Evolutionary conservation across 495 filamentous ascomycete species (phyloP), one percentile per base, ranked within the genome.

Genomic region (Cenococcum geophilum): DNA sequence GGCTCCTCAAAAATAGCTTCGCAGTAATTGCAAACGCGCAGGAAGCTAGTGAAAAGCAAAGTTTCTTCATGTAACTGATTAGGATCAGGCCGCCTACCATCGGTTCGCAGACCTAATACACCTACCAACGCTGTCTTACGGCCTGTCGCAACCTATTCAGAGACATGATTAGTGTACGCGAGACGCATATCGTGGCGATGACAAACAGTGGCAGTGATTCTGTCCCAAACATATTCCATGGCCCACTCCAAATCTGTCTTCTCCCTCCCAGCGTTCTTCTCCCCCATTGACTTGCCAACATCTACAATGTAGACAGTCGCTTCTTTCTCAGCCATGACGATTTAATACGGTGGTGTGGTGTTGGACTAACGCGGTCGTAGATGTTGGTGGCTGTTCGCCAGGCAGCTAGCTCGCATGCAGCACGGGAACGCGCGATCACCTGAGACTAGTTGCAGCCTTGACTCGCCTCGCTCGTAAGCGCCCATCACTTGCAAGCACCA

Each of bases 181-280:
- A 23, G 51, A 4, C 16, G 32, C 2, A 18, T 12, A 22, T 21
- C 14, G 48, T 16, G 34, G 45, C 10, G 34, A 47, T 27, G n/a
- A 67, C 76, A 35, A 71, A 87, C 85, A 10, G 89, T 95, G 21
- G 80, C 84, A 0, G 89, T 89, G 66, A 97, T 95, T 67, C 86
- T 91, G 73, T 97, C 93, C 93, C 93, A 99, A 52, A 99, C 83
- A 78, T 96, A 99, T 58, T 83, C 83, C 88, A 97, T 86, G 20
- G 85, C 81, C 80, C 83, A 97, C 58, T 96, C 89, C 4, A 97
- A 83, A 74, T 97, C 89, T 16, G 89, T 86, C 69, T 91, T 79
- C 6, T 73, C 67, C 53, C 95, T 84, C n/a, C 85, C 91, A 77
- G 86, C 78, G 62, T 82, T 81, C 61, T 78, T 82, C 68, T 89